These are phyloP conservation scores for Flaveria ramosissima DNA, from an alignment of 129 eudicot species.

Conservation along the genomic window DNA sequence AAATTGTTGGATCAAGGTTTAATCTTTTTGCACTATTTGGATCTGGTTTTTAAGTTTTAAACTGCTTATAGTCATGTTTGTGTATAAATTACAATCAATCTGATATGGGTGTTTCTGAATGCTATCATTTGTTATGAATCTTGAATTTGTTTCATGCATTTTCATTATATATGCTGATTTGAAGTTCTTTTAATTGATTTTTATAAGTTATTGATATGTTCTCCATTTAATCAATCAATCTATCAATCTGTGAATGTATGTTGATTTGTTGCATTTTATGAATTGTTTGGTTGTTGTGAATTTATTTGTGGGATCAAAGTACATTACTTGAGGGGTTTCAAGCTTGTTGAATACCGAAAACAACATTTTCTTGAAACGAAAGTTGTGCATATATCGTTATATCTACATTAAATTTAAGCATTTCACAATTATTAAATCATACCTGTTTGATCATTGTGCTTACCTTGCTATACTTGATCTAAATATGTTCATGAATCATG, in stretches of 20 bases:
- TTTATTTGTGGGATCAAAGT: neutral
- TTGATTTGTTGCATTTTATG: conserved; percentile 9
- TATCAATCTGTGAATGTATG: neutral
- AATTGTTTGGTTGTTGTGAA: conserved; percentile 20
- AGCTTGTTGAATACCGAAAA: neutral
- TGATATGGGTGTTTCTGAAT: conserved; percentile 28
- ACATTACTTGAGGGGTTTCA: neutral
- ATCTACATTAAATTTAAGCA: neutral
- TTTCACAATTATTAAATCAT: neutral
- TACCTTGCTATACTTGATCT: neutral
- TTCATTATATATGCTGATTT: conserved; percentile 3
- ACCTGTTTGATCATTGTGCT: neutral
- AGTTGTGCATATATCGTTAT: neutral
- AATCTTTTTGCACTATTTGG: conserved; percentile 27
- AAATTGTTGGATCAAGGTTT: conserved; percentile 38
- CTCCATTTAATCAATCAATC: neutral
- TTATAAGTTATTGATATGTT: neutral
- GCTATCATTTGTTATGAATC: conserved; percentile 4
- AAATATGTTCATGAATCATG: neutral
- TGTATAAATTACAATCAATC: conserved; percentile 13
- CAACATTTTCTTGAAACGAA: neutral
- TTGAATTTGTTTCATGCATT: conserved; percentile 8
- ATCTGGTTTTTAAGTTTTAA: conserved; percentile 27
- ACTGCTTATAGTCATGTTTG: conserved; percentile 17
- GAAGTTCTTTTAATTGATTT: conserved; percentile 11